A percentile compares a stretch with the other conserved stretches of the same genome.
These are phyloP conservation scores for Melocanna baccifera DNA, from an alignment of 176 grass and related monocot genomes.

Conservation along the genomic window DNA sequence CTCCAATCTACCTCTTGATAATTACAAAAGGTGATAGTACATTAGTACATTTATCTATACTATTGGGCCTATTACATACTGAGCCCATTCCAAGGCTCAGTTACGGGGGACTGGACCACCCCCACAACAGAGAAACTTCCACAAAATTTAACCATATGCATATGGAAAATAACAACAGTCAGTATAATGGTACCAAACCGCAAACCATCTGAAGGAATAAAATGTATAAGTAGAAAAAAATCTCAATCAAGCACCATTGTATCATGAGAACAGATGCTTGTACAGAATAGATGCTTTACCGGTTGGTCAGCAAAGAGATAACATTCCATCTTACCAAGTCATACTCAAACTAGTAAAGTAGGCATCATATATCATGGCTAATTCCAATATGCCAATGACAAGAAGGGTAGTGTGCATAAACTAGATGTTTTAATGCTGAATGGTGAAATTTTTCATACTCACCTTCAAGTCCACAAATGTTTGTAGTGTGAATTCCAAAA, in stretches of 20 bases:
- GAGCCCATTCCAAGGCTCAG: too few species aligned
- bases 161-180: slow-evolving; percentile 6
- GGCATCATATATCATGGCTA: not conserved
- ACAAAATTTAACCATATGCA: slow-evolving; percentile 1
- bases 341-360: not conserved
- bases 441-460: slow-evolving; percentile 1
- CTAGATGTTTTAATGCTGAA: not conserved
- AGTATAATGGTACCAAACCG: not conserved
- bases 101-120: too few species aligned
- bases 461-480: slow-evolving; percentile 25
- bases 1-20: too few species aligned
- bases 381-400: not conserved
- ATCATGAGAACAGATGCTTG: not conserved
- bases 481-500: not conserved
- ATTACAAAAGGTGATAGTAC: too few species aligned
- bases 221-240: slow-evolving; percentile 1
- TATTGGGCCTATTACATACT: too few species aligned
- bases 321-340: not conserved
- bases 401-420: not conserved
- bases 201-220: not conserved
- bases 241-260: not conserved
- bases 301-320: not conserved
- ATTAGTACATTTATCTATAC: too few species aligned
- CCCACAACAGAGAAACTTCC: not conserved
- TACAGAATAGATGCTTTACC: not conserved